phyloP scores from a whole-genome alignment of 129 eudicot species.

The Rutidosis leptorrhynchoides region DNA sequence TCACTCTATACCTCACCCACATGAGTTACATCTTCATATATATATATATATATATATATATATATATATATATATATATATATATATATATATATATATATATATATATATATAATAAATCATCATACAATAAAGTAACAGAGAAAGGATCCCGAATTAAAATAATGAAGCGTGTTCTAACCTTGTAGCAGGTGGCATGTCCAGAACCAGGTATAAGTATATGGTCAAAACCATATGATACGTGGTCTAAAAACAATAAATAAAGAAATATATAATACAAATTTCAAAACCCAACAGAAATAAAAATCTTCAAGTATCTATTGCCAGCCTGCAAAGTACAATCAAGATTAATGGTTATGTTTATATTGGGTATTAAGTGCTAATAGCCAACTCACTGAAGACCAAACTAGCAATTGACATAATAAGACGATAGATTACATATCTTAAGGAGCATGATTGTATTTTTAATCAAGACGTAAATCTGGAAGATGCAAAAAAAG shows the following conservation, averaged over 20 bases:
- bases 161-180: neutral
- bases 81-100: slow-evolving; percentile 2
- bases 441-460: neutral
- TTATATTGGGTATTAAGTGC: slow-evolving; percentile 2
- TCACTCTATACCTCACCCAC: slow-evolving; percentile 21
- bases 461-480: neutral
- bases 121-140: slow-evolving; percentile 17
- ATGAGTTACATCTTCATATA: slow-evolving; percentile 18
- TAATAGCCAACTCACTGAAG: neutral
- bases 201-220: slow-evolving; percentile 23
- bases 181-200: slow-evolving; percentile 23
- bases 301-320: slow-evolving; percentile 12
- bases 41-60: slow-evolving; percentile 2
- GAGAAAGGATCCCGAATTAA: neutral
- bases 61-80: slow-evolving; percentile 2
- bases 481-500: neutral
- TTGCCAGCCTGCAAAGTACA: slow-evolving; percentile 21
- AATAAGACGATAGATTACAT: neutral
- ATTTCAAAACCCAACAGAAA: slow-evolving; percentile 14
- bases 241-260: slow-evolving; percentile 17
- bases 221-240: slow-evolving; percentile 7
- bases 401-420: neutral
- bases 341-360: slow-evolving; percentile 11
- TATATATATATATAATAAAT: neutral
- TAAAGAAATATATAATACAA: neutral